Base-by-base conservation (phyloP, 306 rosid species). In the Astragalus membranaceus region DNA sequence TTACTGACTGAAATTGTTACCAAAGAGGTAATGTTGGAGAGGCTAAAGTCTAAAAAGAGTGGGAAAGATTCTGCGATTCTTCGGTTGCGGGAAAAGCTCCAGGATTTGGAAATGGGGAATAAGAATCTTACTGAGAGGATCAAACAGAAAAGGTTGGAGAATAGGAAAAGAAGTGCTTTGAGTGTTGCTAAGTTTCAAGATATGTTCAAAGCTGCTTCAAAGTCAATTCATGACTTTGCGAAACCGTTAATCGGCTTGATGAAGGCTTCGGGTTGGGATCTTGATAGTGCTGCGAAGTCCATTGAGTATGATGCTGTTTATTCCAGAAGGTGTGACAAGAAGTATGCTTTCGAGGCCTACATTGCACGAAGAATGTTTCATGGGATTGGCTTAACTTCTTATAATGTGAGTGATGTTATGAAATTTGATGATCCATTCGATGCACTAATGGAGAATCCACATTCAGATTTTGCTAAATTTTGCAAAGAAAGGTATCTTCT, bases 241-340 rank as follows among this genome's bases (percentile, higher is more conserved):
- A 92, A 88, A 79, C 89, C 96, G 3, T 70, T 92, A 32, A 90
- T 90, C 55, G 75, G 80, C 62, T 75, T 89, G 84, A 83, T 89
- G 96, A 90, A 86, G 77, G 92, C 88, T 75, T 79, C 96, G 0
- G 88, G 96, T 29, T 92, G 98, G 98, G 89, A 92, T 77, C 85
- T 90, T 64, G 87, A 88, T 75, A 51, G 20, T 69, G 98, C 92
- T 0, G 91, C 78, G 9, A 79, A 63, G 41, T 75, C 88, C 4
- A 77, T 86, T n/a, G 96, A 76, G 71, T 52, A 23, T 11, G 87
- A 66, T 70, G 96, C 58, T 47, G 77, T 75, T 58, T 92, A 83
- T 74, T 69, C 79, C 9, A 88, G 78, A 84, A 90, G 88, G 78
- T 77, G 83, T 23, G 88, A 92, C 82, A 92, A 90, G 81, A 89